Percentiles rank a stretch among this genome's conserved stretches.
These are phyloP conservation scores for Taphrina deformans DNA, from an alignment of 1,139 yeast genomes.

Conservation along the genomic window DNA sequence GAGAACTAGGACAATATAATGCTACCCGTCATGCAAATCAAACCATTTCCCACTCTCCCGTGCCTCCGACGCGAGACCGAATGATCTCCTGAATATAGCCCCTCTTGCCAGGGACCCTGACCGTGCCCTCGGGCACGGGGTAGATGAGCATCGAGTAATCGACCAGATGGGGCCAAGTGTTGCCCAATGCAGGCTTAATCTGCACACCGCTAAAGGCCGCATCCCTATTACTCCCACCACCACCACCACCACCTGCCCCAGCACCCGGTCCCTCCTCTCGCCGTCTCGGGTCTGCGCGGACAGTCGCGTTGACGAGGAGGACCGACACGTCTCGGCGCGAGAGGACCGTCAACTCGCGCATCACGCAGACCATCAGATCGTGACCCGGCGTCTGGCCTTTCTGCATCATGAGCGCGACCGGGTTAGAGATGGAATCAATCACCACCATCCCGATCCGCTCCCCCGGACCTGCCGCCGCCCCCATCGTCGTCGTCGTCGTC, in stretches of 20 bases:
- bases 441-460: slow-evolving; percentile 32
- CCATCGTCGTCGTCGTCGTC: background rate
- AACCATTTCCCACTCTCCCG: slow-evolving; percentile 19
- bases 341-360: slow-evolving; percentile 11
- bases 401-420: slow-evolving; percentile 31
- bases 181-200: slow-evolving; percentile 33
- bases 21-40: background rate
- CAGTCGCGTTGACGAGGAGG: slow-evolving; percentile 25
- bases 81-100: slow-evolving; percentile 18
- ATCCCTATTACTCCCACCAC: background rate
- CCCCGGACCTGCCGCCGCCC: background rate
- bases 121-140: slow-evolving; percentile 13
- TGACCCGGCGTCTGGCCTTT: slow-evolving; percentile 29
- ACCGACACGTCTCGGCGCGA: slow-evolving; percentile 10
- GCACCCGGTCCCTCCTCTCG: background rate
- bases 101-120: slow-evolving; percentile 11
- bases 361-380: slow-evolving; percentile 21
- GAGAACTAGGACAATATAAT: too few species aligned
- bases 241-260: background rate
- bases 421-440: slow-evolving; percentile 33
- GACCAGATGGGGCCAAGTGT: slow-evolving; percentile 32
- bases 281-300: background rate
- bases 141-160: slow-evolving; percentile 28
- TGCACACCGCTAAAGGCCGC: slow-evolving; percentile 24
- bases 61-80: slow-evolving; percentile 21